These are phyloP conservation scores for Aspergillus sp. DNA, from an alignment of 2,329 filamentous ascomycete genomes.

Conservation along the genomic window DNA sequence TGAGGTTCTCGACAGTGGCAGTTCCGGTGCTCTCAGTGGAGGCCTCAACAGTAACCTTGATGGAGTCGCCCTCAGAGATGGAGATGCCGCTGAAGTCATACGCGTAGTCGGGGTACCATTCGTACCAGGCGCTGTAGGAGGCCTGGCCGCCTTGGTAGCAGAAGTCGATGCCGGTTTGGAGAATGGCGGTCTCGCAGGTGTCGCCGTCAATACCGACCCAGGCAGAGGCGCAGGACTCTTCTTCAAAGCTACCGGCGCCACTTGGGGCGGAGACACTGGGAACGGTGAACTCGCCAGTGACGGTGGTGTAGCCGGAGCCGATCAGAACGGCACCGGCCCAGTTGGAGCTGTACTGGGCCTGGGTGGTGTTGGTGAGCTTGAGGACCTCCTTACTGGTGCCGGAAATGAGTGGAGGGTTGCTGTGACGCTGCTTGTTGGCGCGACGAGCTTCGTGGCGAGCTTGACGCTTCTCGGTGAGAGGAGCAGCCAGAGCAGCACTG, in stretches of 20 bases:
- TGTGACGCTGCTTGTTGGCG: constrained; percentile 12
- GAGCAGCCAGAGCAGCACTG: constrained; percentile 40
- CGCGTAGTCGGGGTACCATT: constrained; percentile 53
- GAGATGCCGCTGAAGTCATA: constrained; percentile 45
- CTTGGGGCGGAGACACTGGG: constrained; percentile 34
- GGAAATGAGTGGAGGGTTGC: constrained; percentile 24
- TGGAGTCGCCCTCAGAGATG: constrained; percentile 38
- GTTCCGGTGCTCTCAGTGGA: constrained; percentile 37
- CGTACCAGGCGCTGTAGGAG: constrained; percentile 52
- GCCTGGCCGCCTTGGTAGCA: constrained; percentile 35
- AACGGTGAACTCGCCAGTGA: constrained; percentile 48
- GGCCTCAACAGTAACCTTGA: constrained; percentile 38
- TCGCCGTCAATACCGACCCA: constrained; percentile 59
- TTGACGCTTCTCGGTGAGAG: constrained; percentile 38
- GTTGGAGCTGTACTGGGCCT: constrained; percentile 48
- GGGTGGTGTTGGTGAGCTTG: constrained; percentile 28
- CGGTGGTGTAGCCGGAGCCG: constrained; percentile 45
- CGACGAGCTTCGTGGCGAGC: constrained; percentile 9
- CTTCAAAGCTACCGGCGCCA: constrained; percentile 20
- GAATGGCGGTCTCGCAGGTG: constrained; percentile 46
- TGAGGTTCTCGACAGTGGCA: constrained; percentile 45
- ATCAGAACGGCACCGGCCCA: constrained; percentile 55
- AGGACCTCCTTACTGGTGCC: constrained; percentile 19
- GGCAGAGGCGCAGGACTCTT: constrained; percentile 43
- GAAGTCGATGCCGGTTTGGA: constrained; percentile 54